Percentiles rank a stretch among this genome's conserved stretches.
Conservation (phyloP, 2,329 filamentous ascomycete genomes). For the Amesomyces nigricolor region DNA sequence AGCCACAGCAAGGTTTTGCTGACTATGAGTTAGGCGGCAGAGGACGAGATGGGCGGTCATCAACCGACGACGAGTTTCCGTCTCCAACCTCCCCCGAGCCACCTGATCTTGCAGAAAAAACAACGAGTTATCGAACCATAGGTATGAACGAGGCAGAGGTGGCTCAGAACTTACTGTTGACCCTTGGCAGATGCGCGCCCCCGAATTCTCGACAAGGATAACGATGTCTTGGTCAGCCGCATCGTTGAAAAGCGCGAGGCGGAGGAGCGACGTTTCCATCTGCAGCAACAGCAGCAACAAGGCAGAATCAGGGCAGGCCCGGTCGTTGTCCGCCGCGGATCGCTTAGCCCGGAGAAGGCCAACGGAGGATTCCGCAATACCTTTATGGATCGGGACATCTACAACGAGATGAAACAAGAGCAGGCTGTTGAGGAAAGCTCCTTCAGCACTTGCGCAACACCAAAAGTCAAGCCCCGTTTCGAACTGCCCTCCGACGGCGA, state of each 20-base stretch:
- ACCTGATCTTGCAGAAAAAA: background rate
- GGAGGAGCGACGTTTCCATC: background rate
- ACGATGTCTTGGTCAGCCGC: constrained; percentile 12
- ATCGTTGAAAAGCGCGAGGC: constrained; percentile 10
- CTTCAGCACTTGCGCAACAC: background rate
- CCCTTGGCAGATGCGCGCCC: background rate
- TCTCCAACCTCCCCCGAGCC: constrained; percentile 76
- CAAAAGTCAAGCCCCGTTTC: background rate
- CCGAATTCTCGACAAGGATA: constrained; percentile 6
- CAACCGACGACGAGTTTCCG: constrained; percentile 51
- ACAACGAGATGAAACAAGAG: background rate
- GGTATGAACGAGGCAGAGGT: background rate
- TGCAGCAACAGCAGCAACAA: background rate
- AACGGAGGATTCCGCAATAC: background rate
- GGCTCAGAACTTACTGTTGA: background rate
- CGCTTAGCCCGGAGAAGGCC: background rate
- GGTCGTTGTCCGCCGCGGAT: background rate
- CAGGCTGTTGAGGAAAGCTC: background rate
- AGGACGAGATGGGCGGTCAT: background rate
- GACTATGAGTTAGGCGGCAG: background rate
- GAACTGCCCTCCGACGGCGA: constrained; percentile 1
- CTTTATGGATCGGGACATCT: background rate
- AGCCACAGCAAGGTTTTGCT: background rate
- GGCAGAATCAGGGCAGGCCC: constrained; percentile 8
- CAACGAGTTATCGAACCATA: constrained; percentile 2